These are phyloP conservation scores for Phymatotrichopsis omnivora DNA, from an alignment of 2,329 filamentous ascomycete genomes.

Conservation along the genomic window DNA sequence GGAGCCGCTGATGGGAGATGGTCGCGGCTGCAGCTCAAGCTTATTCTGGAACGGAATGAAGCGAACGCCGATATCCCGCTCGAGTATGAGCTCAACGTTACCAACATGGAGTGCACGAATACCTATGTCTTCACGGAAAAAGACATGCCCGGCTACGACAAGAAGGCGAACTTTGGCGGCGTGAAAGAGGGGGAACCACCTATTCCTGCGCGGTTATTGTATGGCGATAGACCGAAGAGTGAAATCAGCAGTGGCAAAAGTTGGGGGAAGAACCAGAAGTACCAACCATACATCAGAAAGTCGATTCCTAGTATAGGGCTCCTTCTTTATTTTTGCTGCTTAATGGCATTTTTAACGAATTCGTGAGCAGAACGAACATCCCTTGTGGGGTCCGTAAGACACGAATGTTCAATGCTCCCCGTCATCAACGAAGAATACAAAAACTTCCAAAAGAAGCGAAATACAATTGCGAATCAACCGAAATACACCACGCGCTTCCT, in stretches of 20 bases:
- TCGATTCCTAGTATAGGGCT: slow-evolving; percentile 64
- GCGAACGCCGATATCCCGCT: slow-evolving; percentile 67
- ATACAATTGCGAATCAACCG: slow-evolving; percentile 42
- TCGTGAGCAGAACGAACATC: slow-evolving; percentile 64
- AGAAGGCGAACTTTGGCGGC: slow-evolving; percentile 35
- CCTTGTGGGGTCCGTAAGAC: slow-evolving; percentile 59
- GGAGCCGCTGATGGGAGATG: slow-evolving; percentile 31
- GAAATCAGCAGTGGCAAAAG: no score
- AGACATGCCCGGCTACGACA: slow-evolving; percentile 65
- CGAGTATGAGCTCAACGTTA: slow-evolving; percentile 72
- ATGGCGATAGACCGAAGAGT: no score
- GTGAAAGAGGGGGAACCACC: slow-evolving; percentile 33
- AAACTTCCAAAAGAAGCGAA: slow-evolving; percentile 37
- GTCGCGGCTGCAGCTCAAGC: slow-evolving; percentile 24
- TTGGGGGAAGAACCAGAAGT: slow-evolving; percentile 38
- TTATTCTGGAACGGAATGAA: slow-evolving; percentile 26
- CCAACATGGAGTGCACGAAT: slow-evolving; percentile 60
- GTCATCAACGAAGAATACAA: slow-evolving; percentile 38
- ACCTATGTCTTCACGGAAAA: slow-evolving; percentile 91
- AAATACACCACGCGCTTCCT: slow-evolving; percentile 45
- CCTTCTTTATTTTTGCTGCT: slow-evolving; percentile 5
- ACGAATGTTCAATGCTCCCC: slow-evolving; percentile 44
- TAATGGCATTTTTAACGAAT: no score
- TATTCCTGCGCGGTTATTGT: slow-evolving; percentile 29
- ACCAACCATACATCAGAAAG: slow-evolving; percentile 55